Evolutionary conservation across 78 protist genomes (phyloP).

Genomic region (Dictyostelium discoideum): DNA sequence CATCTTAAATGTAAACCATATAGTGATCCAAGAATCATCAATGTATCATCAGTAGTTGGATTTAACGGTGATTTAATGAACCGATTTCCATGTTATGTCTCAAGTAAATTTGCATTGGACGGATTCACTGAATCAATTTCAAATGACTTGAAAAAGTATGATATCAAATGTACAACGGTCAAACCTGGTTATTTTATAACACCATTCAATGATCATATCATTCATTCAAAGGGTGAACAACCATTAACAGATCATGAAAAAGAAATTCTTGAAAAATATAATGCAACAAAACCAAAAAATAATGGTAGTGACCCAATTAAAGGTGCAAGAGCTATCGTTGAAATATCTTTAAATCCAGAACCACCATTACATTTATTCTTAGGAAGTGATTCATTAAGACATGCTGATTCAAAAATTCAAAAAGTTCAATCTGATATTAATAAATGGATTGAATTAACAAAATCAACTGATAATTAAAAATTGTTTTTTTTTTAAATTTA

Average conservation of each 20-base stretch:
- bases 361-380: constrained; percentile 32
- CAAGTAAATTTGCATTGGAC: constrained; percentile 1
- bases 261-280: background rate
- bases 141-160: constrained; percentile 12
- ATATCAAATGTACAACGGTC: constrained; percentile 3
- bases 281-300: background rate
- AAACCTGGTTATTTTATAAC: constrained; percentile 31
- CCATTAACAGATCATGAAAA: background rate
- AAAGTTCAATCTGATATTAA: background rate
- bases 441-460: background rate
- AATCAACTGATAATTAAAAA: constrained; percentile 5
- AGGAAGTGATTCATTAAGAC: background rate
- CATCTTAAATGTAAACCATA: background rate
- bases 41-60: constrained; percentile 6
- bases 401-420: background rate
- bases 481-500: too few species aligned
- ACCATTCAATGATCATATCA: background rate
- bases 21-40: background rate
- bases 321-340: constrained; percentile 14
- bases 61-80: background rate
- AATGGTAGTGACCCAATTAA: constrained; percentile 37
- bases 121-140: background rate
- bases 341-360: background rate
- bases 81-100: background rate
- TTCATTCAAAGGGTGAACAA: background rate